Base-by-base conservation (phyloP, 495 filamentous ascomycete species). In the Cudoniella acicularis region DNA sequence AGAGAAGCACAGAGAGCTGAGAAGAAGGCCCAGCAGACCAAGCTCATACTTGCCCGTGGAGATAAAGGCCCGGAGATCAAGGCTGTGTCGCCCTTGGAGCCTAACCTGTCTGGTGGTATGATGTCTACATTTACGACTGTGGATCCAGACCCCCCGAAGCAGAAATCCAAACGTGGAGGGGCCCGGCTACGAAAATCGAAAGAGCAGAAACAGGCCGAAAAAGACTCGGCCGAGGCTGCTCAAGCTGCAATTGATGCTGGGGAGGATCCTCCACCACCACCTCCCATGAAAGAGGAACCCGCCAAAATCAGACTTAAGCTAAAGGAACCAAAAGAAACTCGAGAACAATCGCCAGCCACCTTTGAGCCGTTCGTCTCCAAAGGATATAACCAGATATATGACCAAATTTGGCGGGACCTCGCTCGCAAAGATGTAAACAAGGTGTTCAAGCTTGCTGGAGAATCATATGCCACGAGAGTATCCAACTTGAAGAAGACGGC, bases 401-500 rank as follows among this genome's bases (percentile, higher is more conserved):
- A 96, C 67, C 92, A 97, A 74, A 99, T 99, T 63, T 96, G 91
- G 90, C 88, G 91, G 24, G 94, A 99, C 66, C 86, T 98, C 51
- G 90, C 92, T 3, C 83, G 87, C 48, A 97, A 96, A 70, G 91
- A 96, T 70, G 90, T 97, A 62, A 89, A 86, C 62, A 96, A 96
- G 73, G 89, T 96, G 1, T 89, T 81, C 67, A 86, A 92, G 49
- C 82, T 96, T 72, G 96, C 94, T 60, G 83, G 84, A 55, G 83
- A 87, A 48, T 96, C 92, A 0, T 83, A 90, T 36, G 77, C 83
- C 3, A 96, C 86, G 16, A 96, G 92, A 65, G 83, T 87, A 57
- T 92, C 92, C 52, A 99, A 99, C 57, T 79, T 94, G 49, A 91
- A 95, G 67, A 99, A 99, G 81, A 99, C 94, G 1, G 95, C 93